A percentile compares a stretch with the other conserved stretches of the same genome.
These are phyloP conservation scores for Paxillus rubicundulus DNA, from an alignment of 768 basidiomycete species.

Conservation along the genomic window DNA sequence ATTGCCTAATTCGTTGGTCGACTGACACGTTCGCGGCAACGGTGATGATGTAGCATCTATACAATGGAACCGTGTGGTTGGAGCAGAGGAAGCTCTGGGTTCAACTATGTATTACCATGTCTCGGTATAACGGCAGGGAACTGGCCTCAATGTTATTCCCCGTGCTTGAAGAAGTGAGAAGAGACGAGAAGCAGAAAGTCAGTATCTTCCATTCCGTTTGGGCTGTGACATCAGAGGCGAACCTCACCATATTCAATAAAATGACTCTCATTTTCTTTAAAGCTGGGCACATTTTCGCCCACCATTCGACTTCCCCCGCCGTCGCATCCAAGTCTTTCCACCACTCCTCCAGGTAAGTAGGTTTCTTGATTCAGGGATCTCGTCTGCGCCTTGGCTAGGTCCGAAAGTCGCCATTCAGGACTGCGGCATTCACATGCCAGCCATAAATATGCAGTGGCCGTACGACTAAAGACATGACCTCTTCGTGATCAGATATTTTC, in stretches of 20 bases:
- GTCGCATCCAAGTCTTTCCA: no score
- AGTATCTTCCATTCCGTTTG: constrained; percentile 14
- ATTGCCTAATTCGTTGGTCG: no score
- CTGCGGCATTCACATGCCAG: not conserved
- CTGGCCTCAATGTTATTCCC: constrained; percentile 4
- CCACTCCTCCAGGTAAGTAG: not conserved
- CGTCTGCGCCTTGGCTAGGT: no score
- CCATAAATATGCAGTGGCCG: no score
- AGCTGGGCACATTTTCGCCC: constrained; percentile 2
- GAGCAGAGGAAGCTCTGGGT: constrained; percentile 13
- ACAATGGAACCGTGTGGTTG: constrained; percentile 3
- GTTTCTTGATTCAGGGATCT: not conserved
- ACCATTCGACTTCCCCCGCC: not conserved
- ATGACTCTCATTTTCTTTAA: not conserved
- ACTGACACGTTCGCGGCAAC: not conserved
- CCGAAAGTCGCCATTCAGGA: no score
- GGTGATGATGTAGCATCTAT: not conserved
- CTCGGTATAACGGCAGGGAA: constrained; percentile 21
- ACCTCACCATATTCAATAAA: constrained; percentile 13
- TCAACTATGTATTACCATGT: constrained; percentile 23
- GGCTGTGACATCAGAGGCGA: constrained; percentile 2
- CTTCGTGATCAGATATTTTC: not conserved
- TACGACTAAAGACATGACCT: no score
- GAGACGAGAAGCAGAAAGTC: constrained; percentile 20
- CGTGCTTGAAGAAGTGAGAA: constrained; percentile 10